A percentile compares a stretch with the other conserved stretches of the same genome.
These are phyloP conservation scores for Aspergillus luchuensis DNA, from an alignment of 2,329 filamentous ascomycete genomes.

Conservation along the genomic window DNA sequence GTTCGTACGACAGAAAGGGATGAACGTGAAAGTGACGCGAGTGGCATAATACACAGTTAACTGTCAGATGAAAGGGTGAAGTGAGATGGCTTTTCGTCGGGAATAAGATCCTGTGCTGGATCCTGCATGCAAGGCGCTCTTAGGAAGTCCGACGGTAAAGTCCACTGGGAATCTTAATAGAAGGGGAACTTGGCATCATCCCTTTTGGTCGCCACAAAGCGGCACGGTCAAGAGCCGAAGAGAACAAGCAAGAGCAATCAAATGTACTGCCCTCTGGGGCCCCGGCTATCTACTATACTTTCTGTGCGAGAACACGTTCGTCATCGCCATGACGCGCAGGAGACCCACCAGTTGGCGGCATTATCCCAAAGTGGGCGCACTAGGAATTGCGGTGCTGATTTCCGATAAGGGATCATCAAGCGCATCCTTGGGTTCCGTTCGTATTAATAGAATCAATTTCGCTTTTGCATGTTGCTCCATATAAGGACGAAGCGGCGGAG, in stretches of 20 bases:
- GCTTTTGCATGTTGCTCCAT: neutral
- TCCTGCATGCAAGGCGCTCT: neutral
- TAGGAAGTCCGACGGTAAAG: neutral
- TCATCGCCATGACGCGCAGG: constrained; percentile 3
- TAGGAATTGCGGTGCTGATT: neutral
- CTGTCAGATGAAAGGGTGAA: neutral
- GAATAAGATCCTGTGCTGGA: neutral
- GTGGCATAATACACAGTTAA: neutral
- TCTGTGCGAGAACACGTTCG: constrained; percentile 2
- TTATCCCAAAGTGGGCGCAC: neutral
- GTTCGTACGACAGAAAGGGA: constrained; percentile 50
- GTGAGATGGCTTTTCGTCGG: neutral
- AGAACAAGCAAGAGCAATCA: neutral
- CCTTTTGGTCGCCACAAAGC: neutral
- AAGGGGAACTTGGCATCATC: neutral
- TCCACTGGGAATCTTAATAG: neutral
- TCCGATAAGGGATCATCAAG: neutral
- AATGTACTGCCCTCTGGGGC: neutral
- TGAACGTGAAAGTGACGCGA: constrained; percentile 14
- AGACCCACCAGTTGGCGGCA: constrained; percentile 5
- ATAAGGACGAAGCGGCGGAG: neutral
- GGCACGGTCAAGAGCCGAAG: neutral
- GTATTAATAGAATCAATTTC: neutral
- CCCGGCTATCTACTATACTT: neutral
- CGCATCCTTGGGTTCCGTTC: neutral